These are phyloP conservation scores for Hyaloscypha variabilis DNA, from an alignment of 495 filamentous ascomycete species.

Conservation along the genomic window DNA sequence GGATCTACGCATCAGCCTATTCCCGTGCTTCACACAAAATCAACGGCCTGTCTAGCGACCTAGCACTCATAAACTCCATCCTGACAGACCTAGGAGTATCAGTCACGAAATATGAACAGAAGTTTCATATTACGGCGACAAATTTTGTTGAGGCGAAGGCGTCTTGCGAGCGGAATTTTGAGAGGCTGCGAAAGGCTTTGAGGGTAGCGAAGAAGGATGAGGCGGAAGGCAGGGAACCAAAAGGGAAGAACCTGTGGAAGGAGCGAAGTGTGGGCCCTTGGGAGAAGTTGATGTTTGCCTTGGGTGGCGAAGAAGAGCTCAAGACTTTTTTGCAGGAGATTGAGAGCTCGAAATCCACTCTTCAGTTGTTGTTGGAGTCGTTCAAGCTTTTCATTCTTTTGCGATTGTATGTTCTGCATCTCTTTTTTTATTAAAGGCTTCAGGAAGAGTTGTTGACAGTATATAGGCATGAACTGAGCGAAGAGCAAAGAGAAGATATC, in stretches of 20 bases:
- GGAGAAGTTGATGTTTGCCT: neutral
- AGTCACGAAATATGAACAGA: neutral
- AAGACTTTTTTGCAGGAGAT: neutral
- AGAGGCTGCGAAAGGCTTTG: neutral
- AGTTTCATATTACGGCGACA: neutral
- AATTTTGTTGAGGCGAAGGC: neutral
- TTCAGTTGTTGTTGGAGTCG: neutral
- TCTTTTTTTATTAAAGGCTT: neutral
- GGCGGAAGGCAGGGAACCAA: neutral
- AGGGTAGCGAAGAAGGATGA: neutral
- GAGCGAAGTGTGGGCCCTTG: neutral
- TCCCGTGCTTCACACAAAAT: neutral
- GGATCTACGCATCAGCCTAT: neutral
- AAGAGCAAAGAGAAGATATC: neutral
- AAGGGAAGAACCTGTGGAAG: neutral
- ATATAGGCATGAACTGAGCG: neutral
- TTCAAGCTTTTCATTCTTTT: neutral
- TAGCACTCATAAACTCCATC: neutral
- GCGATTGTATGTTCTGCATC: neutral
- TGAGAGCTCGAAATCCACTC: slow-evolving; percentile 1
- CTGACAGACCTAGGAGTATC: neutral
- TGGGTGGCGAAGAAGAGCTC: neutral
- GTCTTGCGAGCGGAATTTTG: neutral
- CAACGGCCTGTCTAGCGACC: neutral
- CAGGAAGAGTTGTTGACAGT: neutral